These are phyloP conservation scores for Talaromyces trachyspermus DNA, from an alignment of 495 filamentous ascomycete genomes.

Conservation along the genomic window DNA sequence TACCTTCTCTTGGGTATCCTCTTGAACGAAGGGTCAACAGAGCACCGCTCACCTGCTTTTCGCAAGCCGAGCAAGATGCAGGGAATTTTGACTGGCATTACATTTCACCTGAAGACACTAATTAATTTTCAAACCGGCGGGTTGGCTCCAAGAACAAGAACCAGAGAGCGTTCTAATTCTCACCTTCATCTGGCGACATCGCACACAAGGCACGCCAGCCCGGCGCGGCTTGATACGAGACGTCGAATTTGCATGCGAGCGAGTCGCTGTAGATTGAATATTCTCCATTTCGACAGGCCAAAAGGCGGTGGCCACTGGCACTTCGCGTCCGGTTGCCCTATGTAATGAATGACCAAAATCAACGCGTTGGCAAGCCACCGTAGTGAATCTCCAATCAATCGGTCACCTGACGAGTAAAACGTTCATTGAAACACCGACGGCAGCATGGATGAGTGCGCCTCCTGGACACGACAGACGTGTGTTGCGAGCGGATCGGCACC, in stretches of 20 bases:
- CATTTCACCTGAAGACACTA: neutral
- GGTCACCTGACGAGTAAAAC: no score
- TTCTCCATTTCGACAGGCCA: neutral
- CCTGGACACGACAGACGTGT: neutral
- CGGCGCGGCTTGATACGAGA: neutral
- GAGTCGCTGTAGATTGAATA: neutral
- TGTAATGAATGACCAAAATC: neutral
- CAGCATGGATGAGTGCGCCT: no score
- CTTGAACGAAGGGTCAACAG: conserved; percentile 8
- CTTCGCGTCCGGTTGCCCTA: neutral
- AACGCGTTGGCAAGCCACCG: neutral
- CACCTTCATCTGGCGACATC: neutral
- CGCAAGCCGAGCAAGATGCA: neutral
- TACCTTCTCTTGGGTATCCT: conserved; percentile 8
- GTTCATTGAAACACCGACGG: no score
- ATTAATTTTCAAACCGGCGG: neutral
- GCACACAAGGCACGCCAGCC: neutral
- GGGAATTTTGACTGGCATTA: neutral
- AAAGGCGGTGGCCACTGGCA: neutral
- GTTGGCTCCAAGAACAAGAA: neutral
- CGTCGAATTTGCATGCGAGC: neutral
- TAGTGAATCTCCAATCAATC: no score
- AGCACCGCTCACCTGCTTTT: conserved; percentile 7
- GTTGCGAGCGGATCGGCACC: neutral
- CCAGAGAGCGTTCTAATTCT: neutral